Percentiles rank a stretch among this genome's conserved stretches.
These are phyloP conservation scores for Ascochyta clinopodiicola DNA, from an alignment of 2,329 filamentous ascomycete genomes.

Conservation along the genomic window DNA sequence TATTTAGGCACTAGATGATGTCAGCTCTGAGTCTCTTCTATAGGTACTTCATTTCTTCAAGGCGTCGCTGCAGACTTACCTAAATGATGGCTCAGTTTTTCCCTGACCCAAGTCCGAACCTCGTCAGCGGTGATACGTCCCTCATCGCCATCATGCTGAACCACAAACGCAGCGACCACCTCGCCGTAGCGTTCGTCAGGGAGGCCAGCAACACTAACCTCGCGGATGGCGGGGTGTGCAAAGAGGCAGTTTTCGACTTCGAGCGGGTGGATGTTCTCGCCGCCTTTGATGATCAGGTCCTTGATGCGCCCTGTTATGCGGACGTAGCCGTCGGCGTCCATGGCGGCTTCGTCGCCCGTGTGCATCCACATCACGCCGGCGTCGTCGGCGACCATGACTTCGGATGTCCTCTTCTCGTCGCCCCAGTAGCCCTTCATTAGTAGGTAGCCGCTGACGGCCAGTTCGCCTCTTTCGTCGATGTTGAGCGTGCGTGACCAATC, in stretches of 20 bases:
- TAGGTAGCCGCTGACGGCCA: conserved; percentile 83
- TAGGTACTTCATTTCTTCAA: background rate
- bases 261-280: conserved; percentile 94
- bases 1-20: conserved; percentile 72
- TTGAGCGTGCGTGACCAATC: conserved; percentile 67
- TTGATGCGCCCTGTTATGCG: conserved; percentile 91
- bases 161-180: conserved; percentile 82
- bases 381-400: conserved; percentile 67
- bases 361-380: conserved; percentile 78
- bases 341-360: conserved; percentile 87
- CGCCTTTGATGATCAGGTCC: conserved; percentile 91
- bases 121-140: conserved; percentile 61
- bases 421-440: conserved; percentile 91
- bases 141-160: conserved; percentile 53
- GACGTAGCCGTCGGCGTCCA: conserved; percentile 84
- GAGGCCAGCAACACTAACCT: conserved; percentile 84
- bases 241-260: conserved; percentile 91
- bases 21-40: background rate
- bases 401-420: conserved; percentile 72
- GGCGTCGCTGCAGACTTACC: conserved; percentile 53
- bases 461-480: conserved; percentile 74
- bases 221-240: conserved; percentile 70
- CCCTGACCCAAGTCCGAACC: conserved; percentile 74
- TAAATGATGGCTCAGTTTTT: conserved; percentile 73
- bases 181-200: conserved; percentile 86